Conservation (phyloP, 139 green algal species). For the Helicosporidium sp. region DNA sequence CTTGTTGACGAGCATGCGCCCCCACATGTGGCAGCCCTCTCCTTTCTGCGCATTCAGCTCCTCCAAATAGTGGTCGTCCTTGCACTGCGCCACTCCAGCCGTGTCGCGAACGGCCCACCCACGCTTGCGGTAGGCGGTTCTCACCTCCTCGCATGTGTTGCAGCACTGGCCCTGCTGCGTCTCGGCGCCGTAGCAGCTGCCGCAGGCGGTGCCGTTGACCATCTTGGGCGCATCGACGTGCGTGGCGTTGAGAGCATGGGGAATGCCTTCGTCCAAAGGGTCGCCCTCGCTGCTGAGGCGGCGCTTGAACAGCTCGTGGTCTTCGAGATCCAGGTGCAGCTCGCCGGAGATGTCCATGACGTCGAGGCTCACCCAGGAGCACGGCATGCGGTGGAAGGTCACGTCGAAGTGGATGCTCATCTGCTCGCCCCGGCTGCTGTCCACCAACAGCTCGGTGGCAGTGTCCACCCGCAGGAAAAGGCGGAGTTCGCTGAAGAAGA, state of each 20-base stretch:
- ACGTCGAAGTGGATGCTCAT: constrained; percentile 86
- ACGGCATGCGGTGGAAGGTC: constrained; percentile 72
- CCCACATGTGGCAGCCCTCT: constrained; percentile 86
- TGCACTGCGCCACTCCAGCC: constrained; percentile 62
- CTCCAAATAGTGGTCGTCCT: constrained; percentile 47
- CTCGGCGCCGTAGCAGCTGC: constrained; percentile 84
- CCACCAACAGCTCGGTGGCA: constrained; percentile 65
- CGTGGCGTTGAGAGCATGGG: no score
- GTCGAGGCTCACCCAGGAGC: constrained; percentile 74
- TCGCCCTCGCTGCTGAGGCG: constrained; percentile 32
- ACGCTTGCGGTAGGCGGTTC: constrained; percentile 47
- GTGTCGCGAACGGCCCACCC: constrained; percentile 50
- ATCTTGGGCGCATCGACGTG: not conserved
- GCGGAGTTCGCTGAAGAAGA: constrained; percentile 80
- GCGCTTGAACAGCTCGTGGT: constrained; percentile 67
- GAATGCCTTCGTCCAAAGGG: no score
- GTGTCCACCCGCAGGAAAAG: constrained; percentile 48
- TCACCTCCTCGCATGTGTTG: constrained; percentile 82
- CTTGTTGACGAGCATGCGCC: constrained; percentile 63
- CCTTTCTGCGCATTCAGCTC: constrained; percentile 54
- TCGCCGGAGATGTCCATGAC: constrained; percentile 92
- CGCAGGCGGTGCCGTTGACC: constrained; percentile 30
- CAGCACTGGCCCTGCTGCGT: constrained; percentile 54
- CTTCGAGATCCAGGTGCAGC: constrained; percentile 75
- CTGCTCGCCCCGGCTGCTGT: constrained; percentile 63